Base-by-base conservation (phyloP, 768 basidiomycete genomes). In the Holtermanniella nyarrowii region DNA sequence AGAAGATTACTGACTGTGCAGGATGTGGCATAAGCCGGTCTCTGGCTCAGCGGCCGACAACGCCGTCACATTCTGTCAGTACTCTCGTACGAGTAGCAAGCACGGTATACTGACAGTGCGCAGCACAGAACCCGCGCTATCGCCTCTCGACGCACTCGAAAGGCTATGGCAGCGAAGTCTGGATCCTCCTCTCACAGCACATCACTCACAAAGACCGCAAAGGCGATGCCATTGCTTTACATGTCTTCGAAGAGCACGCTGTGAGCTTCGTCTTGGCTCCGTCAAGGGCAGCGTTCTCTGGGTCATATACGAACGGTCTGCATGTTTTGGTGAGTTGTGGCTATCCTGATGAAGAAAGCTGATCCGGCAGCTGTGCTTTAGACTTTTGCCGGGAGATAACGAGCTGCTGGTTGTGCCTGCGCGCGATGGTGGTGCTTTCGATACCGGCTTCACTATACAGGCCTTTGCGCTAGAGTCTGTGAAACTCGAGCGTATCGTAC, bases 181-280 rank as follows among this genome's bases (percentile, higher is more conserved):
- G 85, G 86, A 61, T 91, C 5, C 77, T 90, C 1, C 76, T 96
- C 1, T 84, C 83, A 0, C 79, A 88, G 24, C 91, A 97, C 66
- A 66, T 84, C 5, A 66, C 69, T 0, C 75, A 82, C 55, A 83
- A 80, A n/a, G 76, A 73, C 43, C 75, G 78, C 39, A 76, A 73
- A 4, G 72, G 77, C 1, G 83, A 86, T 54, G 90, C 81, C 64
- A 81, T 87, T 44, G 79, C 85, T 5, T 63, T 90, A 21, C 76
- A 74, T 76, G 52, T 80, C 5, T 60, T 60, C 37, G 68, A 71
- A 41, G 58, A 62, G 26, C 55, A 56, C 11, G 52, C 27, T 24
- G 16, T 43, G 16, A 25, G 39, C n/a, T 44, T 27, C 24, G 43
- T 44, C 14, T n/a, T 49, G n/a, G 27, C 20, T 41, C 2, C 3